phyloP scores from a whole-genome alignment of 768 basidiomycete genomes.

The Dioszegia aurantiaca region DNA sequence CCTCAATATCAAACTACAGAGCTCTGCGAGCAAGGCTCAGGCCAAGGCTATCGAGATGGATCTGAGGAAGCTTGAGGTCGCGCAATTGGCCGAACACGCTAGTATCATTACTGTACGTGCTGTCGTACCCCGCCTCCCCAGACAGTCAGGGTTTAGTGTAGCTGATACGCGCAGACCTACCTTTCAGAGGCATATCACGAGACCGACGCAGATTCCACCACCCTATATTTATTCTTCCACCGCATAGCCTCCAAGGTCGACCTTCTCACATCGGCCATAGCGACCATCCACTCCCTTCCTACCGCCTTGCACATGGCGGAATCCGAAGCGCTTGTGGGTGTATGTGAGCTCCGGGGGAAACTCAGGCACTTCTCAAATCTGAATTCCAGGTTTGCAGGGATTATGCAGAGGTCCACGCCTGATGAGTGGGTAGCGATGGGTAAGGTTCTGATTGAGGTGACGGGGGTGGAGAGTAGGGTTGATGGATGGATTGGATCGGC shows the following conservation, averaged over 20 bases:
- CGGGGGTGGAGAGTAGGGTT: conserved; percentile 82
- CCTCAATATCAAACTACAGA: conserved; percentile 89
- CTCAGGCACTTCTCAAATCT: conserved; percentile 74
- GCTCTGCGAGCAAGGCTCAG: conserved; percentile 84
- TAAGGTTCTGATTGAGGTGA: conserved; percentile 75
- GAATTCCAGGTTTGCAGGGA: conserved; percentile 83
- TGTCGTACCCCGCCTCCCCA: neutral
- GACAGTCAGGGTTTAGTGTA: conserved; percentile 41
- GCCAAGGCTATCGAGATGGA: conserved; percentile 86
- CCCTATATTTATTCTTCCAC: conserved; percentile 88
- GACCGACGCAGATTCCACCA: conserved; percentile 81
- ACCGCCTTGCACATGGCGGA: conserved; percentile 78
- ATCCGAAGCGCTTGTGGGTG: conserved; percentile 80
- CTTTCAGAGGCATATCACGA: conserved; percentile 86
- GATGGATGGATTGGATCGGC: conserved; percentile 87
- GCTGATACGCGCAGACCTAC: conserved; percentile 61
- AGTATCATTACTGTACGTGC: conserved; percentile 70
- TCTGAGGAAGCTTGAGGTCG: conserved; percentile 76
- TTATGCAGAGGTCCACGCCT: conserved; percentile 75
- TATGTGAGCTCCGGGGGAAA: conserved; percentile 89
- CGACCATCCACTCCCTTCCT: conserved; percentile 76
- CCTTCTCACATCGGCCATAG: conserved; percentile 76
- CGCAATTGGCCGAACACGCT: conserved; percentile 75
- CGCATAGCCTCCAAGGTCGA: conserved; percentile 82
- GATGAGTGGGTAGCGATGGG: conserved; percentile 83